phyloP scores from a whole-genome alignment of 306 rosid species.

The Albizia julibrissin region DNA sequence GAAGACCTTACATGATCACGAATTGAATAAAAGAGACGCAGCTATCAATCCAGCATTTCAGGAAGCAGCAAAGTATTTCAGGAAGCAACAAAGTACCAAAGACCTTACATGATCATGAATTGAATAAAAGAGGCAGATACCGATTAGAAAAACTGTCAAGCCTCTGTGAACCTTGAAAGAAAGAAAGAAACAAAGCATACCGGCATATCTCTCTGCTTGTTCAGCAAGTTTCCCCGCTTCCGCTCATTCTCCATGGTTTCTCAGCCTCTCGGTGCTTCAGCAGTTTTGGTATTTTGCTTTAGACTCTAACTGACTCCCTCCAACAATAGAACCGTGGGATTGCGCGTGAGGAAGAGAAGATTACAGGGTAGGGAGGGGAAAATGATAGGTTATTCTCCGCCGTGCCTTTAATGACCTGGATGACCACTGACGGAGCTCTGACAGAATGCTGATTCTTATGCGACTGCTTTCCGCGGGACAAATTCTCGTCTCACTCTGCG shows the following conservation, averaged over 20 bases:
- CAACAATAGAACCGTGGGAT: neutral
- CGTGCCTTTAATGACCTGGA: too few species aligned
- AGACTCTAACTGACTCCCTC: neutral
- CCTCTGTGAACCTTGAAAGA: neutral
- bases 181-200: neutral
- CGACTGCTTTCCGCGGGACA: neutral
- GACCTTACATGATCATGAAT: neutral
- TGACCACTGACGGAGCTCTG: neutral
- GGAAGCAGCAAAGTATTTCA: neutral
- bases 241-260: conserved; percentile 7
- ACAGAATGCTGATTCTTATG: conserved; percentile 1
- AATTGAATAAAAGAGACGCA: neutral
- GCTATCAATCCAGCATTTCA: neutral
- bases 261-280: neutral
- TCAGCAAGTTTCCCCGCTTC: neutral
- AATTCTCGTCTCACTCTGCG: neutral
- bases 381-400: neutral
- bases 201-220: conserved; percentile 13
- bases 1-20: too few species aligned
- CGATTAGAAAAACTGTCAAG: neutral
- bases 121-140: neutral
- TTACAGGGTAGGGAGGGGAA: neutral
- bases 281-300: neutral
- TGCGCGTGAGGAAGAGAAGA: neutral
- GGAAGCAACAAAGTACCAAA: neutral